These are phyloP conservation scores for Staphylotrichum tortipilum DNA, from an alignment of 495 filamentous ascomycete species.

Conservation along the genomic window DNA sequence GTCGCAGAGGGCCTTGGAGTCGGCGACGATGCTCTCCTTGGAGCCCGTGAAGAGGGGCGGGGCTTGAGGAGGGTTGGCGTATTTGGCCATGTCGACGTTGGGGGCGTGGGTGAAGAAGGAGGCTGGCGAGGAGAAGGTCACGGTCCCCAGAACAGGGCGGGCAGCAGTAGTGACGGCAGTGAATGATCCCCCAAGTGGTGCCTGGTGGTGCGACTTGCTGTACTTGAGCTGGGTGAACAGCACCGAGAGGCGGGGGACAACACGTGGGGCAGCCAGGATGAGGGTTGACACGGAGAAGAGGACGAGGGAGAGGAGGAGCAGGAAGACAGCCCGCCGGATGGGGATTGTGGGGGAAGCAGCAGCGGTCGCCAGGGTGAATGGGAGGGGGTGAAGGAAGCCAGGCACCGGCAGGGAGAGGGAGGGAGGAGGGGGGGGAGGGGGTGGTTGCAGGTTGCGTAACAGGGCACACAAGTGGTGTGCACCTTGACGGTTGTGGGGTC, in stretches of 20 bases:
- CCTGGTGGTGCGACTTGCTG: constrained; percentile 8
- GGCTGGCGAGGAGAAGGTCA: constrained; percentile 11
- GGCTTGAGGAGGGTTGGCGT: constrained; percentile 67
- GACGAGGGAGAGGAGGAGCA: constrained; percentile 47
- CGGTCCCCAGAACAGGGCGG: constrained; percentile 9
- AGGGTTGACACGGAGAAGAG: constrained; percentile 52
- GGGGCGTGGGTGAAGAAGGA: constrained; percentile 17
- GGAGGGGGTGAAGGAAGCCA: too few relatives aligned
- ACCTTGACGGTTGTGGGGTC: constrained; percentile 1
- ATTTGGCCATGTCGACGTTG: constrained; percentile 33
- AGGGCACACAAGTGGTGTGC: too few relatives aligned
- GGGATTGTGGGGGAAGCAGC: too few relatives aligned
- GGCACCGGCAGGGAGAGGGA: too few relatives aligned
- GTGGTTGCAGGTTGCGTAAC: neutral
- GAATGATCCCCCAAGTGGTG: constrained; percentile 12
- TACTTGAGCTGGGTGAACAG: constrained; percentile 49
- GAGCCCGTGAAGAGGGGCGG: constrained; percentile 84
- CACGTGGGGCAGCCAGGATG: constrained; percentile 71
- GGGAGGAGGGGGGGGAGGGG: neutral
- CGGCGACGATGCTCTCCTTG: constrained; percentile 61
- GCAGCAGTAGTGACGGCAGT: constrained; percentile 18
- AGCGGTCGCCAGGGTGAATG: constrained; percentile 35
- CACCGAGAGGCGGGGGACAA: constrained; percentile 54
- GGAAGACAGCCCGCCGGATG: constrained; percentile 32
- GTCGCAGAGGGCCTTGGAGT: constrained; percentile 67